Evolutionary conservation across 257 asterid genomes (phyloP), one percentile per base, ranked within the genome.

Genomic region (Perilla frutescens): DNA sequence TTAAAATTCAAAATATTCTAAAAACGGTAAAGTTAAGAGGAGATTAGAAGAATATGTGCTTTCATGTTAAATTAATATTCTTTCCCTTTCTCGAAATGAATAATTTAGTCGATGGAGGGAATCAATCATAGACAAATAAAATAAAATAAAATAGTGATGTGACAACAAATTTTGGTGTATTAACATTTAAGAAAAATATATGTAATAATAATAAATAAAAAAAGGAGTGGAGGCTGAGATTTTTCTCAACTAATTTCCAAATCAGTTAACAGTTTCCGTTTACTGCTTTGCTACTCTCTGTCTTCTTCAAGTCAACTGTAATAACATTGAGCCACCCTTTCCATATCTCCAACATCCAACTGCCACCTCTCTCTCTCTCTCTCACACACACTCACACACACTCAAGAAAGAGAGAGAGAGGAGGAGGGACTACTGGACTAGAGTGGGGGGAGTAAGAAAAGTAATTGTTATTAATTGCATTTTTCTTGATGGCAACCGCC

Each of bases 401-500:
- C 1, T 2, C 48, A 47, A 20, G 50, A 6, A 62, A 61, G 77
- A 59, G 67, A 66, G 58, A 7, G 68, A 66, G 79, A 64, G 71
- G 64, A 64, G 71, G 64, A 61, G 29, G 34, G 45, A 26, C 43
- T 0, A 5, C 37, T 34, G 37, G 37, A 34, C 37, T 34, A 34
- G 37, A 34, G 37, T 34, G 7, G 2, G n/a, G 26, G 8, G 4
- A 14, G 45, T 6, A 32, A 54, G 49, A 37, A 36, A 36, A 15
- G 32, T 13, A 63, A 48, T 63, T 73, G 6, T 50, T 48, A 20
- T 34, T n/a, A 10, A 49, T 44, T 15, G 58, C 72, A 51, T 37
- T 55, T 48, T 3, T 45, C 20, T 6, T 40, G 37, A 78, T 74
- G 84, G 75, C 81, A 34, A 71, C 82, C 75, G 74, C 82, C 79